Base-by-base conservation (phyloP, 2,329 filamentous ascomycete species). In the Fusarium piperis region DNA sequence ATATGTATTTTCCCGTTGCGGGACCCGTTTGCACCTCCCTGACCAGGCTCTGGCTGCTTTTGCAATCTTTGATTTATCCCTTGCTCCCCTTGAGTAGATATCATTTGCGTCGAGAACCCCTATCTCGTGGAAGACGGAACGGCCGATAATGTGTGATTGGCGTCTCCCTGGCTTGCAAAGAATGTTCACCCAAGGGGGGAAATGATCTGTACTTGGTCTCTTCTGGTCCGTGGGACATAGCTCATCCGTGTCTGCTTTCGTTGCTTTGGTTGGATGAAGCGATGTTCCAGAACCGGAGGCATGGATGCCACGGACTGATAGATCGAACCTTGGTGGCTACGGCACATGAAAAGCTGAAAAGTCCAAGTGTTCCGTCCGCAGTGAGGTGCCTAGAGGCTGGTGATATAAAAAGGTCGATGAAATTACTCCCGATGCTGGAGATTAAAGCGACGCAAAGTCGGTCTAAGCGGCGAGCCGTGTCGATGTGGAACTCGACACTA, bases 251-350 rank as follows among this genome's bases (percentile, higher is more conserved):
- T 51, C 55, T 67, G 55, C 39, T 67, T 41, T 63, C 28, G 51
- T 68, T 68, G 57, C 51, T 51, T 60, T 59, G 61, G 52, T 61
- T 65, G 59, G 65, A 70, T 62, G 60, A 63, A 63, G 56, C 55
- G 62, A 51, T 66, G 72, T 68, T 72, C 67, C 66, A 75, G 53
- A 68, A 64, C 51, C 55, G 41, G 51, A 62, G 55, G 61, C 74
- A 74, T 73, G 71, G 70, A 68, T 77, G 73, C 71, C 74, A 77
- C 75, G 73, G 72, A 76, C 72, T 65, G 48, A 67, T 35, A 65
- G 55, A 65, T 59, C 38, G 58, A 58, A 53, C 51, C 66, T 67
- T 67, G 56, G 64, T 65, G 63, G 55, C 62, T 35, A 64, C 71
- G 60, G 62, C 66, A 68, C 62, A 72, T 73, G 69, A 68, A 53